Percentiles rank a stretch among this genome's conserved stretches.
These are phyloP conservation scores for Botrytis medusae DNA, from an alignment of 2,329 filamentous ascomycete species.

Conservation along the genomic window DNA sequence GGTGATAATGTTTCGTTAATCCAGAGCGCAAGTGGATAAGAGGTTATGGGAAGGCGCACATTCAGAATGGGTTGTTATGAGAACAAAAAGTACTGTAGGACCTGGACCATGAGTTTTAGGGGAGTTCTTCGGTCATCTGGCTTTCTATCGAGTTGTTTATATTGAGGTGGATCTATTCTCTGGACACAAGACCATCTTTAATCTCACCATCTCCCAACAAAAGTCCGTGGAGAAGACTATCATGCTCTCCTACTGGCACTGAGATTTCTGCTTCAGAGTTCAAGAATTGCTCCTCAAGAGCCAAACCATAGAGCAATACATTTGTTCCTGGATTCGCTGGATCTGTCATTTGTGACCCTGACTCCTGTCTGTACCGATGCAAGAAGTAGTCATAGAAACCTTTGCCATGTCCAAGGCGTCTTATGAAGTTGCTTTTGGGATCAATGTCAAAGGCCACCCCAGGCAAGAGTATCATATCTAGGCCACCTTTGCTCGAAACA, in stretches of 20 bases:
- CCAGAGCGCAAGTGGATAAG: slow-evolving; percentile 45
- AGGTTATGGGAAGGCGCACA: slow-evolving; percentile 31
- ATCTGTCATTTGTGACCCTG: slow-evolving; percentile 35
- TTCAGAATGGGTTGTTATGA: slow-evolving; percentile 28
- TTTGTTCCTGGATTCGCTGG: slow-evolving; percentile 58
- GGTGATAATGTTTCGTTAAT: slow-evolving; percentile 67
- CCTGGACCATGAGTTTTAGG: slow-evolving; percentile 17
- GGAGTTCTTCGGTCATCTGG: slow-evolving; percentile 25
- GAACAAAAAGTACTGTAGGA: slow-evolving; percentile 29
- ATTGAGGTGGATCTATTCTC: slow-evolving; percentile 23
- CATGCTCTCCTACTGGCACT: slow-evolving; percentile 73
- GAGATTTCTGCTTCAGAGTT: slow-evolving; percentile 54
- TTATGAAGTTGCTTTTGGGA: slow-evolving; percentile 53
- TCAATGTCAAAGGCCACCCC: slow-evolving; percentile 85
- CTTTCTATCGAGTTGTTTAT: slow-evolving; percentile 19
- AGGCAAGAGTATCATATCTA: slow-evolving; percentile 89
- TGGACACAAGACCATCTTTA: slow-evolving; percentile 40
- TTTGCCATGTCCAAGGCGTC: slow-evolving; percentile 87
- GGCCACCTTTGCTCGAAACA: slow-evolving; percentile 47
- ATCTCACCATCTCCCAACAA: slow-evolving; percentile 69
- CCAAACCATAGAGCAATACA: slow-evolving; percentile 69
- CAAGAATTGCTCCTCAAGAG: slow-evolving; percentile 83
- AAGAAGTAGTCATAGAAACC: slow-evolving; percentile 97
- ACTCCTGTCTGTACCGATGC: slow-evolving; percentile 60
- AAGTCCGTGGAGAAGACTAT: slow-evolving; percentile 78